phyloP scores from a whole-genome alignment of 805 yeast genomes.

The Candida krabiensis region DNA sequence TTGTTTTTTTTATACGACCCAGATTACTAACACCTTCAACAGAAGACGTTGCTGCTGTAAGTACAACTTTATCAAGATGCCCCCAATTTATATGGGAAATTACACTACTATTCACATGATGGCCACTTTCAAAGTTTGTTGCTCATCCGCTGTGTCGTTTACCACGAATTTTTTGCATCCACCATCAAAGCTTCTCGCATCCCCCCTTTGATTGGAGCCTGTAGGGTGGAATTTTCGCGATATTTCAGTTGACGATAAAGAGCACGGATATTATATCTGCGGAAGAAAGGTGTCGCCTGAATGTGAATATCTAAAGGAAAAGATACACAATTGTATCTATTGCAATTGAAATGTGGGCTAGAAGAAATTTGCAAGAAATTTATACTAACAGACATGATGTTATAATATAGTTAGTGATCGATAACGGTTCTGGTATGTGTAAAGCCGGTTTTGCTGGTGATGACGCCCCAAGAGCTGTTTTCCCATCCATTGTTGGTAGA shows the following conservation, averaged over 20 bases:
- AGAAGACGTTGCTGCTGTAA: constrained; percentile 52
- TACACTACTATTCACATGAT: no score
- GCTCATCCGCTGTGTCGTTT: no score
- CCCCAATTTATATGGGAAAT: no score
- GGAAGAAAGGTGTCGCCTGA: no score
- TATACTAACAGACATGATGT: constrained; percentile 19
- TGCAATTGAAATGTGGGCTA: no score
- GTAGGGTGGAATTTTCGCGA: constrained; percentile 14
- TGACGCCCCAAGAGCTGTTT: constrained; percentile 99
- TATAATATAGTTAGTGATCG: constrained; percentile 70
- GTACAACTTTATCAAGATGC: constrained; percentile 21
- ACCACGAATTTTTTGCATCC: no score
- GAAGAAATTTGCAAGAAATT: no score
- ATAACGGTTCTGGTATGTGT: constrained; percentile 99
- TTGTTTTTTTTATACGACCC: no score
- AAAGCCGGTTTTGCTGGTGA: constrained; percentile 99
- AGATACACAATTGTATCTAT: no score
- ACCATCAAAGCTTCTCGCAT: background rate
- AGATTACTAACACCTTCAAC: constrained; percentile 35
- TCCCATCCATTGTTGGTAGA: constrained; percentile 99
- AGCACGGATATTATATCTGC: no score
- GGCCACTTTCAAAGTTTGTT: no score
- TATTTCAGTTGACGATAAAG: constrained; percentile 2
- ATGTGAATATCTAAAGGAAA: no score
- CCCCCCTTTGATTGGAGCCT: constrained; percentile 3